These are phyloP conservation scores for Coniophora puteana DNA, from an alignment of 1,284 basidiomycete species.

Conservation along the genomic window DNA sequence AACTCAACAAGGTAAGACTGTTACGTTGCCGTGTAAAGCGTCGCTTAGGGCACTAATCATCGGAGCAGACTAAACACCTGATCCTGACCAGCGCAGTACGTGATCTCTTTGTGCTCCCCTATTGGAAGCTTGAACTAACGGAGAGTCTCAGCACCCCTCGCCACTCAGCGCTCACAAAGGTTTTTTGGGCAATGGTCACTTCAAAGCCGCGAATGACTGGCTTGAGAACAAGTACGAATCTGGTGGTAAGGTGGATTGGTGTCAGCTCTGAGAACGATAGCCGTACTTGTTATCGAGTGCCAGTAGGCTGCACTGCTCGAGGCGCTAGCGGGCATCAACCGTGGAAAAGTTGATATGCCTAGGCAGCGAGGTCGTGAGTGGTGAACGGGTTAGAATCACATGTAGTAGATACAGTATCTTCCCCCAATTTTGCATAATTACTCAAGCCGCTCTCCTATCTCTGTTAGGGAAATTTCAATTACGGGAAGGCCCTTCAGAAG, in stretches of 20 bases:
- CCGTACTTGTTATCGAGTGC: too few relatives aligned
- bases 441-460: too few relatives aligned
- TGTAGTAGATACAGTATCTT: too few relatives aligned
- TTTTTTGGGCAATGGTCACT: constrained; percentile 91
- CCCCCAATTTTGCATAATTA: too few relatives aligned
- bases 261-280: constrained; percentile 46
- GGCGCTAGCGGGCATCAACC: too few relatives aligned
- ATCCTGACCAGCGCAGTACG: constrained; percentile 79
- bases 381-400: too few relatives aligned
- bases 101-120: constrained; percentile 10
- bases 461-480: too few relatives aligned
- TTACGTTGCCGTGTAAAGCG: constrained; percentile 7
- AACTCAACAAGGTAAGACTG: constrained; percentile 67
- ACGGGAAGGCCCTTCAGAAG: too few relatives aligned
- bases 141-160: constrained; percentile 64
- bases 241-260: constrained; percentile 76
- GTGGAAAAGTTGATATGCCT: too few relatives aligned
- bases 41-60: constrained; percentile 18
- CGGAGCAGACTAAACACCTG: constrained; percentile 72
- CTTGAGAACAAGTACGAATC: constrained; percentile 70
- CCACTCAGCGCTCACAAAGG: constrained; percentile 80
- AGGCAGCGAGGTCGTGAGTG: too few relatives aligned
- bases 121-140: constrained; percentile 18
- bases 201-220: constrained; percentile 85
- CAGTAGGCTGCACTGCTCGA: too few relatives aligned